A percentile compares a stretch with the other conserved stretches of the same genome.
phyloP scores from a whole-genome alignment of 139 green algal genomes.

The Asterochloris sp. region DNA sequence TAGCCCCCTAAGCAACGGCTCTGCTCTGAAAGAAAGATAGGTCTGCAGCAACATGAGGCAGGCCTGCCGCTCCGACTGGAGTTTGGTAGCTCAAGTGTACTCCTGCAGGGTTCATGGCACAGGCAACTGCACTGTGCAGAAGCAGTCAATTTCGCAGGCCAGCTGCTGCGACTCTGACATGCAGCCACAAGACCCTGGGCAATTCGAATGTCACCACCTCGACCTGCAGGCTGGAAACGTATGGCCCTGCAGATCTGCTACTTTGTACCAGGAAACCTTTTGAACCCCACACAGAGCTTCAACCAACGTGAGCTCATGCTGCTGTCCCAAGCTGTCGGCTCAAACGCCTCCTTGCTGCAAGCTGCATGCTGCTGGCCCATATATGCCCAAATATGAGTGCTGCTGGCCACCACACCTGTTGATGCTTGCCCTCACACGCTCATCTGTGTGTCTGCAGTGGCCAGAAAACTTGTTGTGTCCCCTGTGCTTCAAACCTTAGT shows the following conservation, averaged over 20 bases:
- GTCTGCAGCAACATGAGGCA: too few relatives aligned
- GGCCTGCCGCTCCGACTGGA: too few relatives aligned
- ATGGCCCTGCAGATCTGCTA: constrained; percentile 93
- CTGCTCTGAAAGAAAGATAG: too few relatives aligned
- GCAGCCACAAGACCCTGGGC: constrained; percentile 33
- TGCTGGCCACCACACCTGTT: neutral
- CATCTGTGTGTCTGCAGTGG: constrained; percentile 37
- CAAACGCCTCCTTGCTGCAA: too few relatives aligned
- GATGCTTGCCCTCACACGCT: too few relatives aligned
- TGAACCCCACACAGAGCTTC: constrained; percentile 52
- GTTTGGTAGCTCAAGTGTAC: too few relatives aligned
- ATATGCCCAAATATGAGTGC: too few relatives aligned
- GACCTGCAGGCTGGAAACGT: constrained; percentile 73
- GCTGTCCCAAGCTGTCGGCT: too few relatives aligned
- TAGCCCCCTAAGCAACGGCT: too few relatives aligned
- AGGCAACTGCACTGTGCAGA: constrained; percentile 3
- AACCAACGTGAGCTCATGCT: too few relatives aligned
- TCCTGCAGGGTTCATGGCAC: too few relatives aligned
- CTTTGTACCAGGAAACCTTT: constrained; percentile 73
- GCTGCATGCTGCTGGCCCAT: too few relatives aligned
- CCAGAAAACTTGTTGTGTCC: constrained; percentile 72
- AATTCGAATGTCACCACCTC: neutral
- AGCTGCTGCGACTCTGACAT: constrained; percentile 43
- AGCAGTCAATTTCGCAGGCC: constrained; percentile 70
- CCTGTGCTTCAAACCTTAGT: constrained; percentile 89